Percentiles rank a stretch among this genome's conserved stretches.
Evolutionary conservation across 2,329 filamentous ascomycete genomes (phyloP).

Genomic region (Colletotrichum magnum): DNA sequence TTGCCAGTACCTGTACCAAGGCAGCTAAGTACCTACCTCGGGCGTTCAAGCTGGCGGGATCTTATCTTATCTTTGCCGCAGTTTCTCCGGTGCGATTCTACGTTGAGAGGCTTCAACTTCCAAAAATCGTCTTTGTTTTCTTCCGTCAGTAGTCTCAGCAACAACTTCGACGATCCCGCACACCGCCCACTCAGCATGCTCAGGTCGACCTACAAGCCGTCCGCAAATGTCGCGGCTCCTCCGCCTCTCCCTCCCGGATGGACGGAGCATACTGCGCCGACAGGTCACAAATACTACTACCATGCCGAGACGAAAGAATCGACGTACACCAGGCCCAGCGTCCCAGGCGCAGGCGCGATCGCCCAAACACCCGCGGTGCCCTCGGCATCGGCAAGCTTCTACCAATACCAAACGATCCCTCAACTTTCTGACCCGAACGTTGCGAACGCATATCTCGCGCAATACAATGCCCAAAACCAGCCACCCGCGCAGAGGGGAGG

Average conservation of each 20-base stretch:
- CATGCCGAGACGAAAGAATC: constrained; percentile 86
- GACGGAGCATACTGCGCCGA: constrained; percentile 94
- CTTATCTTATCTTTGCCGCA: constrained; percentile 22
- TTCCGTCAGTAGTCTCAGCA: neutral
- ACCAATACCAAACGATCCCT: constrained; percentile 58
- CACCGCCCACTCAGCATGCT: constrained; percentile 67
- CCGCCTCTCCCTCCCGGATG: constrained; percentile 83
- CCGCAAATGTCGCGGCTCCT: constrained; percentile 53
- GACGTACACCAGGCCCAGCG: constrained; percentile 84
- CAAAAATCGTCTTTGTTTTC: neutral
- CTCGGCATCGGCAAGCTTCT: constrained; percentile 54
- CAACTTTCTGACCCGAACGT: constrained; percentile 68
- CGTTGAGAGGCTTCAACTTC: neutral
- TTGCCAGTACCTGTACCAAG: neutral
- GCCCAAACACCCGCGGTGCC: constrained; percentile 12
- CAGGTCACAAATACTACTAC: constrained; percentile 91
- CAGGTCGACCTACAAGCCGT: constrained; percentile 81
- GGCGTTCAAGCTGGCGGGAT: neutral
- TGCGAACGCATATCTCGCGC: constrained; percentile 73
- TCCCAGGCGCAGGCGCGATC: constrained; percentile 42
- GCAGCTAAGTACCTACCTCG: neutral
- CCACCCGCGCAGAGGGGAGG: constrained; percentile 55
- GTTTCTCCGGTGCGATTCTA: constrained; percentile 3
- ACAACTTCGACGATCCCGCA: neutral
- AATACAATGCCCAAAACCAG: constrained; percentile 60